Evolutionary conservation across 805 yeast species (phyloP).

Genomic region (Kuraishia piskuri): DNA sequence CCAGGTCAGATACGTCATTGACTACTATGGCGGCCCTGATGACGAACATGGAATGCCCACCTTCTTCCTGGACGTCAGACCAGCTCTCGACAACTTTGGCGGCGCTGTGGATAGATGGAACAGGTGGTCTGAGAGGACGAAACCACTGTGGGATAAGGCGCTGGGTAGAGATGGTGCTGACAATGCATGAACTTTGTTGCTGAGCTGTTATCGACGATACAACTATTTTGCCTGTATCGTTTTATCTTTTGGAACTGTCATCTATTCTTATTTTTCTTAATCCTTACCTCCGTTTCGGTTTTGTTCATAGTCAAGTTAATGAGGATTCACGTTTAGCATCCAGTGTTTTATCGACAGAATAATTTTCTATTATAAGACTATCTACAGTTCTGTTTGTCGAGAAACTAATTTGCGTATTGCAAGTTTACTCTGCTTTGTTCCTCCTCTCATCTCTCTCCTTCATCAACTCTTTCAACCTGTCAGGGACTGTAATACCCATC

Average conservation of each 20-base stretch:
- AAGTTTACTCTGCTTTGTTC: not conserved
- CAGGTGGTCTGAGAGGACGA: conserved; percentile 43
- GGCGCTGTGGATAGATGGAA: conserved; percentile 61
- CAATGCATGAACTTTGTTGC: not conserved
- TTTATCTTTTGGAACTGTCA: not conserved
- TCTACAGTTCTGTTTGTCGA: not conserved
- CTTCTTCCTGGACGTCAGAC: conserved; percentile 89
- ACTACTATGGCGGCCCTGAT: conserved; percentile 93
- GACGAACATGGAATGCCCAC: conserved; percentile 82
- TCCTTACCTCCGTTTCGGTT: conserved; percentile 5
- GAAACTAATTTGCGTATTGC: not conserved
- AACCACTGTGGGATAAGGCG: conserved; percentile 62
- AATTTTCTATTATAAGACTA: not conserved
- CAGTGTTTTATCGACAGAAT: not conserved
- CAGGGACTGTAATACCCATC: conserved; percentile 12
- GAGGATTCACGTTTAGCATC: not conserved
- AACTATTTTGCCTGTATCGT: not conserved
- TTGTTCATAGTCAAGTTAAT: not conserved
- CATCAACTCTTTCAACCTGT: not conserved
- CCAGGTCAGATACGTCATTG: conserved; percentile 85
- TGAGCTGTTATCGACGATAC: conserved; percentile 4
- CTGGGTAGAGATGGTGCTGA: conserved; percentile 38
- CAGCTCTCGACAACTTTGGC: conserved; percentile 69
- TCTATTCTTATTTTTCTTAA: conserved; percentile 1
- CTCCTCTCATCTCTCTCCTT: not conserved